phyloP scores from a whole-genome alignment of 345 rosid genomes.

The Moricandia arvensis region DNA sequence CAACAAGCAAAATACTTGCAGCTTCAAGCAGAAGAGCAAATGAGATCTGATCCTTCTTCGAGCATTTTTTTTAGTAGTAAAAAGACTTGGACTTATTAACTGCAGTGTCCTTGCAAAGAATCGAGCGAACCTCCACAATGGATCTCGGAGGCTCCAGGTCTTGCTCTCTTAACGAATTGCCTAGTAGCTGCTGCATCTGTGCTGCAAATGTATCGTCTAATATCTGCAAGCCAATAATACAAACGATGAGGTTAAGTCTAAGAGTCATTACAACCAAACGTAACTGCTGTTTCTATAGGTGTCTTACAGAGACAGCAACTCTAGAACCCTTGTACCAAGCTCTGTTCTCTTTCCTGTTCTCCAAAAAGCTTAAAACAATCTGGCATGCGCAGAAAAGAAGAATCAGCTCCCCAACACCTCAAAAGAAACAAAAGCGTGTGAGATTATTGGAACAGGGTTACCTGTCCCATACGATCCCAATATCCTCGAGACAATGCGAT shows the following conservation, averaged over 20 bases:
- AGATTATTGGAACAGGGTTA: conserved; percentile 9
- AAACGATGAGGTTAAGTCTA: neutral
- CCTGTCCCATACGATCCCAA: conserved; percentile 99
- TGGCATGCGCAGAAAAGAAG: conserved; percentile 27
- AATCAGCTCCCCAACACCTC: conserved; percentile 7
- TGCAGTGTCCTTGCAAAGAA: conserved; percentile 86
- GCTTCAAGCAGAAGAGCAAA: conserved; percentile 35
- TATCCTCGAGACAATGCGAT: conserved; percentile 79
- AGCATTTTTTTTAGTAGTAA: conserved; percentile 47
- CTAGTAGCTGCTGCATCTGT: conserved; percentile 90
- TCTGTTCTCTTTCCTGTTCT: conserved; percentile 90
- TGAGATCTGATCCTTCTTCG: conserved; percentile 27
- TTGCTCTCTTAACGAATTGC: conserved; percentile 75
- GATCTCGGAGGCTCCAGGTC: conserved; percentile 95
- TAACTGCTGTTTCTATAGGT: neutral
- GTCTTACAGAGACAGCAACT: conserved; percentile 74
- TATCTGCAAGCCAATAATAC: conserved; percentile 52
- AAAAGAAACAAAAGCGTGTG: neutral
- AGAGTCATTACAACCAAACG: neutral
- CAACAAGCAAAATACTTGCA: conserved; percentile 33
- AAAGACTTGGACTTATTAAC: conserved; percentile 64
- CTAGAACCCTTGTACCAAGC: conserved; percentile 95
- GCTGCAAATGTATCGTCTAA: conserved; percentile 93
- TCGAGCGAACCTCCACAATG: conserved; percentile 81
- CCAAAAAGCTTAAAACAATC: conserved; percentile 89